Conservation (phyloP, 768 basidiomycete species). For the Lactarius sanguifluus region DNA sequence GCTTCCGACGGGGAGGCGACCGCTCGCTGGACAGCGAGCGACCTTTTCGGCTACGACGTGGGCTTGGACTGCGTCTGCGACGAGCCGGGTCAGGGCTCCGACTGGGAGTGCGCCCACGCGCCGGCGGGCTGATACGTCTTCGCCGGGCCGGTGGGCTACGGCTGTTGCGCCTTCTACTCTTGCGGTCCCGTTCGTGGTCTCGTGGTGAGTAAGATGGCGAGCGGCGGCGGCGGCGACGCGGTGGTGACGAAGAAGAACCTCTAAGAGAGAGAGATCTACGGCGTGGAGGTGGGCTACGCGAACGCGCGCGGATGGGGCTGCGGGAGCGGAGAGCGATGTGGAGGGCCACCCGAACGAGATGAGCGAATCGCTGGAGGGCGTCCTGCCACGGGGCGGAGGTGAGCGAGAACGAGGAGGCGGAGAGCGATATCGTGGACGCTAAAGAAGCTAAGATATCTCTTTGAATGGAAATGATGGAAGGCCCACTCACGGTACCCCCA, state of each 20-base stretch:
- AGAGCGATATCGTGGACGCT: conserved; percentile 43
- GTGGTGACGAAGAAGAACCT: conserved; percentile 27
- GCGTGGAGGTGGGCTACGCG: conserved; percentile 23
- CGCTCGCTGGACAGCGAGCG: conserved; percentile 40
- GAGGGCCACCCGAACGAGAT: conserved; percentile 44
- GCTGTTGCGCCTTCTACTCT: conserved; percentile 39
- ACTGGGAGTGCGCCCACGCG: conserved; percentile 38
- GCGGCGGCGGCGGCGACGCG: conserved; percentile 41
- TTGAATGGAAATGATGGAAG: conserved; percentile 24
- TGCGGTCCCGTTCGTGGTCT: conserved; percentile 34
- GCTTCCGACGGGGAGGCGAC: conserved; percentile 32
- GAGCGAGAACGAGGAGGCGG: conserved; percentile 45
- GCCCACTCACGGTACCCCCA: conserved; percentile 52
- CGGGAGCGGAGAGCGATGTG: conserved; percentile 37
- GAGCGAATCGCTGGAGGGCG: conserved; percentile 38
- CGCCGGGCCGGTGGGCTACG: conserved; percentile 52
- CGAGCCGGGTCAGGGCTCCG: conserved; percentile 37
- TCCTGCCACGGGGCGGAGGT: conserved; percentile 33
- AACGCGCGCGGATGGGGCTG: conserved; percentile 28
- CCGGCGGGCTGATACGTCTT: conserved; percentile 33
- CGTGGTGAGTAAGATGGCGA: conserved; percentile 53
- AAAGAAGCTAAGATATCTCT: conserved; percentile 29
- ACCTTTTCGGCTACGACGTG: conserved; percentile 31
- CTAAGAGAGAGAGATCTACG: conserved; percentile 32
- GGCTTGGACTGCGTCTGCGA: conserved; percentile 48